Evolutionary conservation across 768 basidiomycete species (phyloP).

Genomic region (Termitomyces sp.): DNA sequence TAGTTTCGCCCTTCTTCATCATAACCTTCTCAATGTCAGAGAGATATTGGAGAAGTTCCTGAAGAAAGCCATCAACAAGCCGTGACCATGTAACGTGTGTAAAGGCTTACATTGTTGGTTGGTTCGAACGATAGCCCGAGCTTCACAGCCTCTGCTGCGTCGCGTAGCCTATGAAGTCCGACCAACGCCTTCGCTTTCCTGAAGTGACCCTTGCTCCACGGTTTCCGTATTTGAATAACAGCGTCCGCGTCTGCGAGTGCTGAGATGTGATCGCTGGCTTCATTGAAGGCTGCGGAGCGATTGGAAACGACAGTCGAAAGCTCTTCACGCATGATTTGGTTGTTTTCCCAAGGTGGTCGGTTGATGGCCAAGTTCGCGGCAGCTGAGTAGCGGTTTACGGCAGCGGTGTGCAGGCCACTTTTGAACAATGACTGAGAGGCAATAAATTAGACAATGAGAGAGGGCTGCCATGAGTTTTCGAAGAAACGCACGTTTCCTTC

Average conservation of each 20-base stretch:
- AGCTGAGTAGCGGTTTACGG: slow-evolving; percentile 56
- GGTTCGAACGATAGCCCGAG: slow-evolving; percentile 86
- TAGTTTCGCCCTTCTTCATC: slow-evolving; percentile 6
- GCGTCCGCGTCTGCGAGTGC: slow-evolving; percentile 90
- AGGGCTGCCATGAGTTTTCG: slow-evolving; percentile 4
- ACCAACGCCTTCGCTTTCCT: slow-evolving; percentile 88
- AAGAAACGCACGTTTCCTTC: slow-evolving; percentile 82
- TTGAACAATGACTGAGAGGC: slow-evolving; percentile 74
- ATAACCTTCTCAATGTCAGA: slow-evolving; percentile 22
- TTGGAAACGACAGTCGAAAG: slow-evolving; percentile 89
- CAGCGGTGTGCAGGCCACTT: slow-evolving; percentile 60
- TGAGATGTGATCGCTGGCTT: slow-evolving; percentile 69
- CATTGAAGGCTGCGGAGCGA: slow-evolving; percentile 83
- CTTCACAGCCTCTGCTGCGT: slow-evolving; percentile 79
- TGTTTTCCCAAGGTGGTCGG: slow-evolving; percentile 89
- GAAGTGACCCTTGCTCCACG: slow-evolving; percentile 97
- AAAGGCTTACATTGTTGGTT: slow-evolving; percentile 36
- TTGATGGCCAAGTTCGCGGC: slow-evolving; percentile 79
- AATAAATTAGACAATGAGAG: slow-evolving; percentile 26
- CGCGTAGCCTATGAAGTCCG: slow-evolving; percentile 63
- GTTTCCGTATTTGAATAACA: slow-evolving; percentile 78
- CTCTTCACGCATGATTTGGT: slow-evolving; percentile 83
- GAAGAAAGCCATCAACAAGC: neutral
- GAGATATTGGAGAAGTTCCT: slow-evolving; percentile 21
- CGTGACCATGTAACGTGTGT: neutral